Percentiles rank a stretch among this genome's conserved stretches.
These are phyloP conservation scores for Cystoderma amianthinum DNA, from an alignment of 768 basidiomycete genomes.

Conservation along the genomic window DNA sequence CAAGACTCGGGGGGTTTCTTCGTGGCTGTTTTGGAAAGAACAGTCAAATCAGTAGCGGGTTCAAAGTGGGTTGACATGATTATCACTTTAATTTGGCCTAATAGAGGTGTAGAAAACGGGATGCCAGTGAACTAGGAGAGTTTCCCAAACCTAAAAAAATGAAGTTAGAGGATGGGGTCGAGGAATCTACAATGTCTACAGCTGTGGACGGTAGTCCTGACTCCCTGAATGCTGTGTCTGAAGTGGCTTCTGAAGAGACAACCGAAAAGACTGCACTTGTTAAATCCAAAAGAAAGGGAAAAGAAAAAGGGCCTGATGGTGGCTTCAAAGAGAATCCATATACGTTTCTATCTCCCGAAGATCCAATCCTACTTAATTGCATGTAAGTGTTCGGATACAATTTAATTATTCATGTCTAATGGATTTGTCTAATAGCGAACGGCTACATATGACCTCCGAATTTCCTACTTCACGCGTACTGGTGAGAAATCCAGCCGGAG, in stretches of 20 bases:
- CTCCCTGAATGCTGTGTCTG: slow-evolving; percentile 2
- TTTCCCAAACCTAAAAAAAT: slow-evolving; percentile 45
- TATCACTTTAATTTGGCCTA: too few relatives aligned
- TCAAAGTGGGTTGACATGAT: too few relatives aligned
- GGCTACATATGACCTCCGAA: slow-evolving; percentile 56
- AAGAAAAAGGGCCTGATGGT: slow-evolving; percentile 11
- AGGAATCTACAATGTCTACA: slow-evolving; percentile 4
- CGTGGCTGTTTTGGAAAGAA: slow-evolving; percentile 79
- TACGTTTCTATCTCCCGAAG: slow-evolving; percentile 66
- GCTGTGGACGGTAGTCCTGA: background rate
- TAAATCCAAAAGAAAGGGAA: slow-evolving; percentile 11
- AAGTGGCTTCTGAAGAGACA: background rate
- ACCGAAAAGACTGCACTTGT: background rate
- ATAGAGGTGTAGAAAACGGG: slow-evolving; percentile 49
- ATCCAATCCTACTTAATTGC: slow-evolving; percentile 66
- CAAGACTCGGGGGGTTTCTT: slow-evolving; percentile 99
- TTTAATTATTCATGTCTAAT: background rate
- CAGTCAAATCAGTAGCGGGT: slow-evolving; percentile 5
- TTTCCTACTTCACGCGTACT: slow-evolving; percentile 80
- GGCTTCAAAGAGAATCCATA: slow-evolving; percentile 89
- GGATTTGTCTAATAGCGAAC: slow-evolving; percentile 38
- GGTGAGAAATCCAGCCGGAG: slow-evolving; percentile 77
- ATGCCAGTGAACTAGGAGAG: slow-evolving; percentile 31
- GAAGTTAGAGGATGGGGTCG: slow-evolving; percentile 21
- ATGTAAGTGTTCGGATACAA: slow-evolving; percentile 41